Percentiles rank a stretch among this genome's conserved stretches.
phyloP scores from a whole-genome alignment of 1,139 yeast species.

The Pichia sp. region DNA sequence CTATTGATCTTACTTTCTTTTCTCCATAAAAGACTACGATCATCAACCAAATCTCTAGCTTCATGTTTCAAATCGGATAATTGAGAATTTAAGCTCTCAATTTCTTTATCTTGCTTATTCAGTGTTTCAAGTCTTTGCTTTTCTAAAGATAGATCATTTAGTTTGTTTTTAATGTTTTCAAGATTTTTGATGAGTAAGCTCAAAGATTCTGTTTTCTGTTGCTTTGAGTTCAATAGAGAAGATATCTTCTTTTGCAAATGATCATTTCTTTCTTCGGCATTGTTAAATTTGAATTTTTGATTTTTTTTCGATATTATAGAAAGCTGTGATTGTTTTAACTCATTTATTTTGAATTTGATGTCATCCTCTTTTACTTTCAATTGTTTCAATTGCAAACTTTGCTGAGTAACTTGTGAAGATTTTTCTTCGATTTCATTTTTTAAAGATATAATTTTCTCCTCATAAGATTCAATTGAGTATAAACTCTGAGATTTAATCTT shows the following conservation, averaged over 20 bases:
- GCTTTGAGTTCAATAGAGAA: slow-evolving; percentile 31
- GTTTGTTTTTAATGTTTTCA: neutral
- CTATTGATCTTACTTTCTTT: slow-evolving; percentile 61
- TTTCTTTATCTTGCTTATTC: slow-evolving; percentile 12
- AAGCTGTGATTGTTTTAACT: slow-evolving; percentile 49
- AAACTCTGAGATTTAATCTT: slow-evolving; percentile 15
- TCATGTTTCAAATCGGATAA: slow-evolving; percentile 33
- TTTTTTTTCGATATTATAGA: slow-evolving; percentile 69
- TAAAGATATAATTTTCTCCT: slow-evolving; percentile 1
- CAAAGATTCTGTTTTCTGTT: slow-evolving; percentile 13
- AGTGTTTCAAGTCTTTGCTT: slow-evolving; percentile 5
- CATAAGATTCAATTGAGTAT: slow-evolving; percentile 3
- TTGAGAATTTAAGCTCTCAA: slow-evolving; percentile 17
- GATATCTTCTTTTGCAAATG: slow-evolving; percentile 57
- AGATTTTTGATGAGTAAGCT: slow-evolving; percentile 1
- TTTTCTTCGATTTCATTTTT: slow-evolving; percentile 23
- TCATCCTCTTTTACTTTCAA: slow-evolving; percentile 39
- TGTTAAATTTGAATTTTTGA: slow-evolving; percentile 52
- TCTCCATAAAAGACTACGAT: slow-evolving; percentile 72
- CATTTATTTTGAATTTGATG: slow-evolving; percentile 35
- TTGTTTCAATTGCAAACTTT: slow-evolving; percentile 35
- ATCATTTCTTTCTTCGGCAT: slow-evolving; percentile 52
- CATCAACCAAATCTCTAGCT: slow-evolving; percentile 48
- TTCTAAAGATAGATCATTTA: neutral
- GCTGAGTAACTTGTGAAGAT: slow-evolving; percentile 33